Base-by-base conservation (phyloP, 169 alveolate species). In the Besnoitia besnoiti region DNA sequence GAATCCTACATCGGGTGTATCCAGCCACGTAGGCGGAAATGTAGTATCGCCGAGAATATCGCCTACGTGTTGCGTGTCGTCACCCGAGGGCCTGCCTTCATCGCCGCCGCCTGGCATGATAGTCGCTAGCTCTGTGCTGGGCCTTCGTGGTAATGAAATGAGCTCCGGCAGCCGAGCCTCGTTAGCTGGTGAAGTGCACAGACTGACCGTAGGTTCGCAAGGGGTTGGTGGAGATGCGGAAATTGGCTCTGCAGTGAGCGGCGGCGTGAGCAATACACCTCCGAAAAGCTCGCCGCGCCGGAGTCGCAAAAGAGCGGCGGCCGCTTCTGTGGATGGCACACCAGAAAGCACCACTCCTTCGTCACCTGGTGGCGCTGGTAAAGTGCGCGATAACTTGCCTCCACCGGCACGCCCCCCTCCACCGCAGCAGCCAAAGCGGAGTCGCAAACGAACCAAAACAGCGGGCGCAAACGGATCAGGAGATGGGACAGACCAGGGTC, bases 371-470 rank as follows among this genome's bases (percentile, higher is more conserved):
- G 44, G 27, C 40, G 82, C 16, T 19, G 82, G n/a, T 51, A 24
- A 51, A 51, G 67, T 30, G 24, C 44, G 82, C 82, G 82, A n/a
- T 24, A 37, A 37, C 82, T n/a, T n/a, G 14, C 82, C 82, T n/a
- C 44, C n/a, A 42, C 82, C 82, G 46, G 82, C 27, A 1, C 39
- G 82, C 44, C 82, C 82, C 16, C 82, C 82, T 19, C 39, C 82
- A 27, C 82, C 82, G 3, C 82, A 73, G 82, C 79, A 62, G 12
- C 12, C 82, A n/a, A 73, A 73, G n/a, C 40, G 82, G 44, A 73
- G 82, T 37, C 82, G 82, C 47, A 73, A 73, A 30, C 82, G 82
- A 39, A 42, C n/a, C 3, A 55, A n/a, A 21, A n/a, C 67, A 19
- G 82, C 82, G 16, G n/a, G n/a, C 46, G 12, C 82, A 27, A n/a